Evolutionary conservation across 2,329 filamentous ascomycete genomes (phyloP), one percentile per base, ranked within the genome.

Genomic region (Ilyonectria mors-panacis): DNA sequence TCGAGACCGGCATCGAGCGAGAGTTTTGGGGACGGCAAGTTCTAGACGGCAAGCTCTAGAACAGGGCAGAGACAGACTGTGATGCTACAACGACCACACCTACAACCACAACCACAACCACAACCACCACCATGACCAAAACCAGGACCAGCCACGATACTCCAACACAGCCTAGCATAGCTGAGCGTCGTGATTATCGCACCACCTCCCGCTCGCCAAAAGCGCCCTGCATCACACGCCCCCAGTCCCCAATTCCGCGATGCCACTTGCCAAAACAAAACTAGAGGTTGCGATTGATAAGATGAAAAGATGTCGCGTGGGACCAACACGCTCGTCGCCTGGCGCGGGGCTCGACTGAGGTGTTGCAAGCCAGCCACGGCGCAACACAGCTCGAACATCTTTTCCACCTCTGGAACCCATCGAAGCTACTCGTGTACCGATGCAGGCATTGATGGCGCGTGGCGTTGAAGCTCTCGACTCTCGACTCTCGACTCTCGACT

Each of bases 201-300:
- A 39, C 37, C 37, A 39, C 37, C 15, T 39, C 15, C 13, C 37
- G 12, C 3, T 17, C n/a, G 39, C 15, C 39, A 42, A 3, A 17
- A 17, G n/a, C 15, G 2, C 39, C 15, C 39, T n/a, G 15, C 39
- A 8, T n/a, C 39, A 17, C 39, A n/a, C 39, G 26, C 39, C 39
- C 39, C 15, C 15, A 42, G 37, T 42, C 17, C 37, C 7, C 17
- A 42, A 17, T 42, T 42, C 37, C 37, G 37, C 37, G 37, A 42
- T 42, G 65, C 53, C 59, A 57, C 47, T 30, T 50, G 47, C 26
- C 26, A 26, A 30, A n/a, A 30, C 26, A 44, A 51, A 56, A 39
- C 28, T 42, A 23, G 45, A 53, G 48, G 59, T 42, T 59, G 61
- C 71, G 71, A 73, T 73, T 75, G 73, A 74, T 74, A 74, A 73